Conservation (phyloP, 1,139 yeast species). For the Yamadazyma trypodendri region DNA sequence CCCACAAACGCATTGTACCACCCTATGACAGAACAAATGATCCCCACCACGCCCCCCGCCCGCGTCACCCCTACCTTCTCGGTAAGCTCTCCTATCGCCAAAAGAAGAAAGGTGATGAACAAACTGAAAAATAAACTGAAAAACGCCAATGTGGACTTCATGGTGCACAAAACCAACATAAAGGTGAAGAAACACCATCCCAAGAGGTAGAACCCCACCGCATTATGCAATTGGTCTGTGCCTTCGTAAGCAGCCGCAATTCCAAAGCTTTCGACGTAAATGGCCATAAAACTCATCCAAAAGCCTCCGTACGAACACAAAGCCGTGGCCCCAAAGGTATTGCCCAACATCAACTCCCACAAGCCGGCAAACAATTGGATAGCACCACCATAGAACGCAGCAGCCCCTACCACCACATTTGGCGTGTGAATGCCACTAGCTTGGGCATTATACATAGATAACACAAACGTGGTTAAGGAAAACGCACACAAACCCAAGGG, state of each 20-base stretch:
- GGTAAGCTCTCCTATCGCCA: slow-evolving; percentile 58
- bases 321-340: slow-evolving; percentile 65
- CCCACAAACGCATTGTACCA: slow-evolving; percentile 52
- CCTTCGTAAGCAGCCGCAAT: slow-evolving; percentile 50
- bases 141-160: slow-evolving; percentile 65
- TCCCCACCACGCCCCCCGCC: slow-evolving; percentile 74
- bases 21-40: slow-evolving; percentile 59
- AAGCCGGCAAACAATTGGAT: slow-evolving; percentile 65
- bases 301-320: slow-evolving; percentile 74
- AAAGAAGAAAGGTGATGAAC: slow-evolving; percentile 53
- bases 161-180: slow-evolving; percentile 54
- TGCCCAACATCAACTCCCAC: slow-evolving; percentile 64
- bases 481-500: slow-evolving; percentile 61
- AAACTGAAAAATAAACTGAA: slow-evolving; percentile 52
- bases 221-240: slow-evolving; percentile 44
- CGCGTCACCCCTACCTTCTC: slow-evolving; percentile 44
- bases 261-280: slow-evolving; percentile 56
- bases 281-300: slow-evolving; percentile 67
- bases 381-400: slow-evolving; percentile 57
- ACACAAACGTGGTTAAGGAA: slow-evolving; percentile 48
- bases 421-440: slow-evolving; percentile 39
- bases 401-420: slow-evolving; percentile 42
- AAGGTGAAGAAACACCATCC: slow-evolving; percentile 69
- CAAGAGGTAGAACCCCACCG: slow-evolving; percentile 58
- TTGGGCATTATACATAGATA: slow-evolving; percentile 40